phyloP scores from a whole-genome alignment of 78 protist species.

The Planoprotostelium fungivorum region DNA sequence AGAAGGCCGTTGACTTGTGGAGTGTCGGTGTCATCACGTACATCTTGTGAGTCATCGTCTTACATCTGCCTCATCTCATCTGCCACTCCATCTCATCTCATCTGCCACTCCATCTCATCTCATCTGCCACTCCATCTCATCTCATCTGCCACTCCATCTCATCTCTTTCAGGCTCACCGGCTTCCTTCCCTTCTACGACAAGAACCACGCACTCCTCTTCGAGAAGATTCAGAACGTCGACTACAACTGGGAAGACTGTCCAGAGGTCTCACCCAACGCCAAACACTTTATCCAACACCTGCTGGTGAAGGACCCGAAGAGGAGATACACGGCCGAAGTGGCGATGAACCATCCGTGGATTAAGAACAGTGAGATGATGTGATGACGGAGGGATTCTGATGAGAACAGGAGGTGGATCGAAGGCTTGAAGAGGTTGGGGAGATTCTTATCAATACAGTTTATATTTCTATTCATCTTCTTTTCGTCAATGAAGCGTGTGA shows the following conservation, averaged over 20 bases:
- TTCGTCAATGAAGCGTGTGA: too few species aligned
- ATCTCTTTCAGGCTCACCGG: conserved; percentile 19
- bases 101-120: background rate
- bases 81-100: background rate
- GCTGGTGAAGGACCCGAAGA: conserved; percentile 46
- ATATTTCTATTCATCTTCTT: too few species aligned
- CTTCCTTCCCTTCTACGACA: conserved; percentile 57
- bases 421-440: too few species aligned
- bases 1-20: conserved; percentile 71
- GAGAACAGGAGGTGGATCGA: too few species aligned
- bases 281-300: conserved; percentile 50
- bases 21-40: conserved; percentile 72
- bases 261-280: conserved; percentile 50
- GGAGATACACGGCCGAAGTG: conserved; percentile 9
- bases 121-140: background rate
- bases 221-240: conserved; percentile 64
- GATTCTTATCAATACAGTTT: too few species aligned
- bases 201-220: conserved; percentile 38
- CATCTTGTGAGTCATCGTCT: conserved; percentile 9
- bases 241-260: conserved; percentile 60
- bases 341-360: background rate
- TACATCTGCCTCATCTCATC: background rate
- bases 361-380: background rate
- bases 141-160: background rate
- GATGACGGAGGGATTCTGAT: too few species aligned